These are phyloP conservation scores for Avena sativa DNA, from an alignment of 176 grass and related monocot species.

Conservation along the genomic window DNA sequence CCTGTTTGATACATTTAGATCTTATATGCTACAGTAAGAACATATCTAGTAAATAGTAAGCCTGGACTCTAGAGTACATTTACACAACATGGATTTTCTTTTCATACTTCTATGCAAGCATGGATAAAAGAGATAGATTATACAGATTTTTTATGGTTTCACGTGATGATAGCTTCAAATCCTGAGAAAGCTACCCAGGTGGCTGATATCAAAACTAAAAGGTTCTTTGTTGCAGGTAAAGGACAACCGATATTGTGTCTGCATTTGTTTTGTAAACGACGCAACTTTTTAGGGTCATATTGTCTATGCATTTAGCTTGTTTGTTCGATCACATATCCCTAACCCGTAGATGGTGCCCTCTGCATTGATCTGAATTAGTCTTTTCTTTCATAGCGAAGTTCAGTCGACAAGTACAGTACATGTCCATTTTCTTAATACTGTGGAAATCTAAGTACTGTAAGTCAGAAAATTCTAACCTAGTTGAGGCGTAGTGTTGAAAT, in stretches of 20 bases:
- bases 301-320: conserved; percentile 16
- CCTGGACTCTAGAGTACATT: not conserved
- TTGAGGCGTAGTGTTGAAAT: not conserved
- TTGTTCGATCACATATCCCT: conserved; percentile 37
- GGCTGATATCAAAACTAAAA: conserved; percentile 72
- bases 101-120: not conserved
- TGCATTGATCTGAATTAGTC: not conserved
- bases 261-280: not conserved
- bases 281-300: not conserved
- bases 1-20: not conserved
- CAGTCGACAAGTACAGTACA: not conserved
- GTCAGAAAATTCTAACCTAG: conserved; percentile 15
- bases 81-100: not conserved
- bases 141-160: conserved; percentile 24
- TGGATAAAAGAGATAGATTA: conserved; percentile 3
- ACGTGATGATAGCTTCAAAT: conserved; percentile 55
- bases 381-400: not conserved
- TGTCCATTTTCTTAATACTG: not conserved
- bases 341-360: not conserved
- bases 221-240: conserved; percentile 92
- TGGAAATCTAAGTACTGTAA: not conserved
- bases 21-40: conserved; percentile 8
- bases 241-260: not conserved
- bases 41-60: not conserved
- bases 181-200: conserved; percentile 54